Base-by-base conservation (phyloP, 2,329 filamentous ascomycete species). In the Verruconis gallopava region DNA sequence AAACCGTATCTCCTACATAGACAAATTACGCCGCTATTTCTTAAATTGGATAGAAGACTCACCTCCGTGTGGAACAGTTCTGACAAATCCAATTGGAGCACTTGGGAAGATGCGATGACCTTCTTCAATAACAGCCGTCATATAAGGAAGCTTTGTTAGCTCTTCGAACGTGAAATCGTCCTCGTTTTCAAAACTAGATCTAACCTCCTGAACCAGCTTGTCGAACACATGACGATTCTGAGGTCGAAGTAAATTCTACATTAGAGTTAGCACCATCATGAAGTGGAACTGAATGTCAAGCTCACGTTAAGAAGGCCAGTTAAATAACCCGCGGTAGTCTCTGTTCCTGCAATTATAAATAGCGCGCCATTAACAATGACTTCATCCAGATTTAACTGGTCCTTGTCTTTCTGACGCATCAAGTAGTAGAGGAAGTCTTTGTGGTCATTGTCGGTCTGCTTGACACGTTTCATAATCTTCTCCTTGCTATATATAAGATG, bases 41-140 rank as follows among this genome's bases (percentile, higher is more conserved):
- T 9, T 30, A 9, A 30, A 9, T 9, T 9, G 6, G 25, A 9
- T 30, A n/a, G 6, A 30, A 9, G 9, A 30, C 25, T n/a, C 51
- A 3, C 65, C 64, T 11, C 54, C 59, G 17, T 53, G 48, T 4
- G 60, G 57, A 0, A 59, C 54, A 4, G 53, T 51, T 4, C 63
- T 55, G 13, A 61, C 50, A 17, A 65, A 55, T 4, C 64, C 62
- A 18, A 56, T 56, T 5, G 64, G 59, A 4, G 69, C 60, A 0
- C 65, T 64, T 1, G 66, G 66, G 48, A 64, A 64, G 37, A 66
- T 59, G 5, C 67, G 56, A 4, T 69, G 51, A 2, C 57, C 63
- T 50, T 71, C 67, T 38, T 65, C 60, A n/a, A 69, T 56, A 42
- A 64, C 63, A 3, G 66, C 66, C 28, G 62, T 55, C 44, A 68